Percentiles rank a stretch among this genome's conserved stretches.
Evolutionary conservation across 1,139 yeast species (phyloP).

Genomic region (Pichia sp.): DNA sequence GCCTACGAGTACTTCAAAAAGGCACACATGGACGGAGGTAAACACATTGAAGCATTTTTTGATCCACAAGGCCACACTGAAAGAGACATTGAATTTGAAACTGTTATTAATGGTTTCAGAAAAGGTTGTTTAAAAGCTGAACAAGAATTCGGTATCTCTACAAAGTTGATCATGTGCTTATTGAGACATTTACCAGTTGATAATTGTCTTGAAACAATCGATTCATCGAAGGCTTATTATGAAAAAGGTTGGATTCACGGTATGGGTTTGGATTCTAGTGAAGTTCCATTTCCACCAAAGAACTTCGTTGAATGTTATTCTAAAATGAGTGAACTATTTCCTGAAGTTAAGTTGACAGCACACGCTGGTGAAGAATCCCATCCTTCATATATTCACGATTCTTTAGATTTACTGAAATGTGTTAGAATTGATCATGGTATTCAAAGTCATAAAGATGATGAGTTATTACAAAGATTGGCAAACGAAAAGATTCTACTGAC

Average conservation of each 20-base stretch:
- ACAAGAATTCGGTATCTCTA: conserved; percentile 48
- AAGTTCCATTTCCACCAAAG: conserved; percentile 66
- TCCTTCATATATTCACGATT: conserved; percentile 46
- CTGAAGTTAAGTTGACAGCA: conserved; percentile 57
- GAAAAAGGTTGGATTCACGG: conserved; percentile 56
- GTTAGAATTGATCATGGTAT: conserved; percentile 77
- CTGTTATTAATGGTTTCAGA: conserved; percentile 55
- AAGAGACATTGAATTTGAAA: conserved; percentile 50
- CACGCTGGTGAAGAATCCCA: conserved; percentile 90
- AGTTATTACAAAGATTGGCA: conserved; percentile 48
- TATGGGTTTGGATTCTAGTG: conserved; percentile 70
- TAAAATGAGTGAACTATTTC: conserved; percentile 34
- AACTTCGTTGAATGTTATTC: conserved; percentile 55
- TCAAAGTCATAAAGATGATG: conserved; percentile 46
- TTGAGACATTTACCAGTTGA: conserved; percentile 62
- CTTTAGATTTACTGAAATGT: conserved; percentile 52
- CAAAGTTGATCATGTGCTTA: conserved; percentile 71
- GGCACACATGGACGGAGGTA: conserved; percentile 50
- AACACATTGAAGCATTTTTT: conserved; percentile 54
- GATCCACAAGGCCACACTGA: conserved; percentile 81
- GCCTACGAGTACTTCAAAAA: conserved; percentile 65
- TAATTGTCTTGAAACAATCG: conserved; percentile 48
- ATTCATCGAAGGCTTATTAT: conserved; percentile 41
- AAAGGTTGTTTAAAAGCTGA: conserved; percentile 57
- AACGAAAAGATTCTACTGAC: conserved; percentile 47